Evolutionary conservation across 2,329 filamentous ascomycete species (phyloP), one percentile per base, ranked within the genome.

Genomic region (Ambrosiella beaveri): DNA sequence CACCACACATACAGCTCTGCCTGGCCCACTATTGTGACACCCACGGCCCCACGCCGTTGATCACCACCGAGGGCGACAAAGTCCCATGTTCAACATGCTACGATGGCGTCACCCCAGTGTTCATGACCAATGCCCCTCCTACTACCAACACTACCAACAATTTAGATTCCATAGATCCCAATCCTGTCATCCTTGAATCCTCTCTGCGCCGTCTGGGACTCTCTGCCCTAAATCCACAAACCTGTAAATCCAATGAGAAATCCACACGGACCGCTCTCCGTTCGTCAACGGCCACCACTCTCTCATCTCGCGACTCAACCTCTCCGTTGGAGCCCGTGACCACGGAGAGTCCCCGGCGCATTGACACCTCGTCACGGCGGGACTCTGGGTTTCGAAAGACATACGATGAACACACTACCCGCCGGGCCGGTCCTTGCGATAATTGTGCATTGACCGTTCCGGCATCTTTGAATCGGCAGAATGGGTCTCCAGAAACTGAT

Each of bases 21-120:
- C 74, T 85, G 64, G 82, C 82, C 65, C 81, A 85, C 68, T 85
- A 84, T 66, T 85, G 82, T 74, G 82, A 85, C 68, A 74, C 79
- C 62, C 82, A 85, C 70, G 82, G 82, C 62, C 82, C 82, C 54
- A 85, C 81, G 52, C 81, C 81, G 54, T 69, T 85, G 60, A 83
- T 85, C 78, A 81, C 84, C 65, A 85, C 82, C 40, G 81, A 85
- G 67, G 81, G 80, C 54, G 69, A 83, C 12, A 78, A 80, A 1
- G 77, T 80, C 11, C 74, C 77, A 53, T 85, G 82, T 65, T 71
- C 72, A 59, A 72, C 74, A 64, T 85, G 82, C 66, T 78, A 74
- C 65, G 77, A 82, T 61, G 63, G 68, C 15, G 71, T 73, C 19
- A 62, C 62, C 12, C 62, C 65, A 49, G 68, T 70, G 13, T 60